phyloP scores from a whole-genome alignment of 2,329 filamentous ascomycete species.

The Salinomyces thailandicus region DNA sequence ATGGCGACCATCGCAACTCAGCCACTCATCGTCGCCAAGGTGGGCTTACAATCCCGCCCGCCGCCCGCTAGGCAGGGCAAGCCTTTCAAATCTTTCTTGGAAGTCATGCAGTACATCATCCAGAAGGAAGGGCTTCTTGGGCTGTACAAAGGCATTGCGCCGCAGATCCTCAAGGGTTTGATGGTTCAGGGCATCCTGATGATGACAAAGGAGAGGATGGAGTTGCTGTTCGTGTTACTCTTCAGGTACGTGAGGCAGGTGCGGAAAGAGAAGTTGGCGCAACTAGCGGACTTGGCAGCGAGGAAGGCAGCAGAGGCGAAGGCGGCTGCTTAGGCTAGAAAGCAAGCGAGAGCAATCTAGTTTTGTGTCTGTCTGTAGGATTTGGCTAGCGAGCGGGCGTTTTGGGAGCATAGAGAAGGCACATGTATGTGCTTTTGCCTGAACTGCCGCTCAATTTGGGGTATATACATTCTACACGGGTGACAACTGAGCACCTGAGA shows the following conservation, averaged over 20 bases:
- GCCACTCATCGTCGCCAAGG: slow-evolving; percentile 94
- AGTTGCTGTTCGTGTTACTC: slow-evolving; percentile 75
- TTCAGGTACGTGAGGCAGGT: slow-evolving; percentile 70
- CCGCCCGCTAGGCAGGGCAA: slow-evolving; percentile 75
- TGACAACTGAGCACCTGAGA: too few species aligned
- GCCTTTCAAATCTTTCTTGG: slow-evolving; percentile 83
- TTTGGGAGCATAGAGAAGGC: slow-evolving; percentile 4
- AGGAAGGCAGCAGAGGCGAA: slow-evolving; percentile 42
- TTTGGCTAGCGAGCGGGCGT: slow-evolving; percentile 7
- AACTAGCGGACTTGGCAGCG: slow-evolving; percentile 53
- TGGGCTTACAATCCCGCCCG: slow-evolving; percentile 87
- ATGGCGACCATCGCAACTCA: slow-evolving; percentile 87
- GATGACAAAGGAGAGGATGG: slow-evolving; percentile 98
- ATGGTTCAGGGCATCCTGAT: slow-evolving; percentile 92
- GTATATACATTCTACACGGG: slow-evolving; percentile 22
- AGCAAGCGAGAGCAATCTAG: too few species aligned
- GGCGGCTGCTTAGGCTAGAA: slow-evolving; percentile 4
- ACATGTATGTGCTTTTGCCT: slow-evolving; percentile 6
- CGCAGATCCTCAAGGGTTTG: slow-evolving; percentile 85
- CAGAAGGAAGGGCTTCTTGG: slow-evolving; percentile 71
- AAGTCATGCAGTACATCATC: slow-evolving; percentile 91
- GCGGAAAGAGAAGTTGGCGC: slow-evolving; percentile 58
- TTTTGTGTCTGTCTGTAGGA: not conserved
- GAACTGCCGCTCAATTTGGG: slow-evolving; percentile 7
- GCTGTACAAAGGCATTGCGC: slow-evolving; percentile 95